Evolutionary conservation across 140 eudicot species (phyloP).

Genomic region (Eryngium alpinum): DNA sequence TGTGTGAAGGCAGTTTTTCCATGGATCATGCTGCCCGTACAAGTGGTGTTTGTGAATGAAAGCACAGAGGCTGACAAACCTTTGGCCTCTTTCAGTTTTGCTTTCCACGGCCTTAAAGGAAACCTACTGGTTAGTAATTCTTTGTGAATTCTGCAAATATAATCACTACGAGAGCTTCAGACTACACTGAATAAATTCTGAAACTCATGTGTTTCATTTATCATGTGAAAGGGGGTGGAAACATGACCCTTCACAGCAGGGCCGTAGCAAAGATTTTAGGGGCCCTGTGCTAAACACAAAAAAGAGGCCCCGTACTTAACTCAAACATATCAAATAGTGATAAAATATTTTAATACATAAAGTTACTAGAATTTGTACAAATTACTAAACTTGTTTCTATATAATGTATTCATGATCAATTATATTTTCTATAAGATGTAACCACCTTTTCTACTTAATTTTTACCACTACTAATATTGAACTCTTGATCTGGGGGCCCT

Average conservation of each 20-base stretch:
- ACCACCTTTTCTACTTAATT: too few relatives aligned
- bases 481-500: too few relatives aligned
- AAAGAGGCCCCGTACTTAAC: too few relatives aligned
- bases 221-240: not conserved
- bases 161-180: not conserved
- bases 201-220: not conserved
- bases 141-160: not conserved
- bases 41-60: constrained; percentile 62
- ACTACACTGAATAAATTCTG: not conserved
- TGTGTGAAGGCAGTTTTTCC: constrained; percentile 80
- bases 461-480: too few relatives aligned
- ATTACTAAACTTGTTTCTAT: too few relatives aligned
- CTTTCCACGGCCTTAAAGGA: constrained; percentile 81
- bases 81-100: constrained; percentile 62
- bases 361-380: too few relatives aligned
- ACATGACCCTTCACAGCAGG: not conserved
- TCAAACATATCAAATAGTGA: too few relatives aligned
- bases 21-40: constrained; percentile 88
- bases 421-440: too few relatives aligned
- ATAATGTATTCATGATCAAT: too few relatives aligned
- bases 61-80: constrained; percentile 28
- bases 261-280: too few relatives aligned
- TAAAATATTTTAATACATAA: too few relatives aligned
- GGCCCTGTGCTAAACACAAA: too few relatives aligned
- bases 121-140: constrained; percentile 65